Evolutionary conservation across 306 rosid species (phyloP), one percentile per base, ranked within the genome.

Genomic region (Cucumis cinereus): DNA sequence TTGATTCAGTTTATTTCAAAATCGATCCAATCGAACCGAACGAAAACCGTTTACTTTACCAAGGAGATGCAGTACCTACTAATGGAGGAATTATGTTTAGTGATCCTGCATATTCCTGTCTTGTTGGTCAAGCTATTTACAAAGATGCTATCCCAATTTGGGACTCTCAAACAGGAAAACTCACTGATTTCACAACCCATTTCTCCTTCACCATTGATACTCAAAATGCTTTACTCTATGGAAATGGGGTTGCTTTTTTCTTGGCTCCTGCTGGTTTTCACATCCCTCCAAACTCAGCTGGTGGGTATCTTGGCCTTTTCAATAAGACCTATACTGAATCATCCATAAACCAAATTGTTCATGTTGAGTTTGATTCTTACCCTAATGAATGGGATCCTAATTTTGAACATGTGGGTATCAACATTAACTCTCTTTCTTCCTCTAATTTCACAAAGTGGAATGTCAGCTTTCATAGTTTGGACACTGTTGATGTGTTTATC

Each of bases 361-460:
- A 45, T 16, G 76, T 72, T 7, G 76, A 72, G 61, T 72, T 72
- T 30, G 76, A 72, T 35, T 47, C 59, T 22, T 47, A 2, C 8
- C 7, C 19, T 0, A 23, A 9, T 23, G 36, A 50, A 12, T 72
- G 76, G 61, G 76, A 72, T 72, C 76, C 76, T 50, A 10, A 2
- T 23, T 11, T 50, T 22, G 60, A 24, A 55, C 76, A 72, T 72
- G 76, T 72, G n/a, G 76, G 76, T 16, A 72, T 72, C n/a, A 72
- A 72, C 15, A 7, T 8, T 15, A 72, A 72, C 15, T 72, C 76
- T 7, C 16, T 72, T 28, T 8, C 11, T 47, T 72, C 76, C 20
- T 26, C 61, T 28, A 56, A 14, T 73, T 28, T 50, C 61, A 73
- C 77, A 0, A 14, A 41, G 33, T 73, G 77, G 77, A 73, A 73